Evolutionary conservation across 2,329 filamentous ascomycete genomes (phyloP), one percentile per base, ranked within the genome.

Genomic region (Didymella lethalis): DNA sequence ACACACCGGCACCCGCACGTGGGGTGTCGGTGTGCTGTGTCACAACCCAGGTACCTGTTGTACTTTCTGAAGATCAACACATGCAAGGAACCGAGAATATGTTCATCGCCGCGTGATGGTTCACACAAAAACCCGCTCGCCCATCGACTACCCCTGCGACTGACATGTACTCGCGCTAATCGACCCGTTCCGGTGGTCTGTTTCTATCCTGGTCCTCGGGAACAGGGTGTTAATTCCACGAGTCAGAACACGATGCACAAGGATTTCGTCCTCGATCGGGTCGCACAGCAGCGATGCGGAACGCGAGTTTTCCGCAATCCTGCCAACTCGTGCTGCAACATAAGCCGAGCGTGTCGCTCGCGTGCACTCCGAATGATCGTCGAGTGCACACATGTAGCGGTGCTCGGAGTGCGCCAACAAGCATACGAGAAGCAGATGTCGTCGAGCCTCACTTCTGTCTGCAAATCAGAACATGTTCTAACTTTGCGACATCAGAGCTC

Each of bases 131-230:
- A 31, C 31, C 32, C 23, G 40, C 32, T 52, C 28, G 41, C 43
- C 36, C 29, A 12, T 34, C 23, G 29, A 29, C 20, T 18, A 20
- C 26, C 48, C 48, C 38, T 57, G 47, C 46, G 16, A 46, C 18
- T 23, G 25, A 18, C n/a, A 36, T 40, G 38, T 38, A 31, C 25
- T 32, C 23, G 18, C 44, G 44, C 55, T 47, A 48, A 50, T 54
- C 51, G 46, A 59, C 46, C 50, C 56, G 50, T 49, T 36, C 46
- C 51, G 50, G 50, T 54, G 56, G 51, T 44, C 32, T 34, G 23
- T 41, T 11, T 7, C 20, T 34, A 54, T 49, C 56, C 56, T 45
- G 51, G 41, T 59, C 28, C 31, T 46, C 46, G 56, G 56, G 47
- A 43, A 54, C 41, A 40, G 56, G 46, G 8, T 54, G 34, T 54